Base-by-base conservation (phyloP, 2,329 filamentous ascomycete genomes). In the Penicillium polonicum region DNA sequence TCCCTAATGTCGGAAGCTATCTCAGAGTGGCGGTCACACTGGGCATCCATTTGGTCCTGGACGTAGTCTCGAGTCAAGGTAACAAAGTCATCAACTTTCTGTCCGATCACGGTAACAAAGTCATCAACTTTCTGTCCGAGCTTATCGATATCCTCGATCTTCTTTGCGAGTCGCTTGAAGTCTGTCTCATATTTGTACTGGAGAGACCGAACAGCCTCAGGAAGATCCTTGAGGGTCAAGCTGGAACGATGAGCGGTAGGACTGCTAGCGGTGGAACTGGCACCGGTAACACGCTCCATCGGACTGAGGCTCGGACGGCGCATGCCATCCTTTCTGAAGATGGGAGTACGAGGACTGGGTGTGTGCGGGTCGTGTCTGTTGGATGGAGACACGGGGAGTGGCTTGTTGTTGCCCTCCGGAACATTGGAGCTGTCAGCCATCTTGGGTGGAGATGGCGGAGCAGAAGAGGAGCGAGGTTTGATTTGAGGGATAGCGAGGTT, bases 381-480 rank as follows among this genome's bases (percentile, higher is more conserved):
- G n/a, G 41, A 9, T 0, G 41, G 51, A 9, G 51, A 53, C 42
- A 48, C 6, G 8, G 42, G 51, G 33, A 53, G 51, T 21, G 42
- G 42, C 42, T 53, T 53, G 42, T 53, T 53, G 23, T 25, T 43
- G 33, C 50, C 41, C 23, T 17, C 41, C 31, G 25, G 25, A 23
- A 19, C n/a, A n/a, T 38, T 17, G 5, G 10, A 6, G 13, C 17
- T n/a, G 6, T 39, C 25, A 21, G 17, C 42, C 51, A 53, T 48
- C 42, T 46, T 53, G 5, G 51, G 42, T 23, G 51, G 41, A 13
- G 51, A 48, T 48, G 51, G 43, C 4, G 33, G 51, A 13, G 51
- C 41, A 13, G 51, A 48, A n/a, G 3, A 23, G 6, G 33, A 48
- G 3, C 42, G 51, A 21, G 21, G 23, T 21, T 45, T 27, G n/a